Percentiles rank a stretch among this genome's conserved stretches.
These are phyloP conservation scores for Fraxinus xanthoxyloides DNA, from an alignment of 305 asterid species.

Conservation along the genomic window DNA sequence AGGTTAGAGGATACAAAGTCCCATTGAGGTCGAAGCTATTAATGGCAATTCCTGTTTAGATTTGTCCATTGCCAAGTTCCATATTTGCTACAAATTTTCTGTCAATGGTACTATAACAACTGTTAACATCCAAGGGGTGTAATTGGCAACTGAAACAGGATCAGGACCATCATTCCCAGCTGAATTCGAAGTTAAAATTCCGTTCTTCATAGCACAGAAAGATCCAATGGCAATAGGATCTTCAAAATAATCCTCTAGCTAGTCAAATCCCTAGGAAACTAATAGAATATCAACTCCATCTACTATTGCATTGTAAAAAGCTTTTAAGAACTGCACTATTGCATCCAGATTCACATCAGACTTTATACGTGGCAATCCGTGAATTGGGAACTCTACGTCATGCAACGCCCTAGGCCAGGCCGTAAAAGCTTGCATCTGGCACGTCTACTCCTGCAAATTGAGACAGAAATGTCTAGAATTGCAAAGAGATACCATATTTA, in stretches of 20 bases:
- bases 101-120: constrained; percentile 32
- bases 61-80: constrained; percentile 25
- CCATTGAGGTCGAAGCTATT: constrained; percentile 9
- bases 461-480: not conserved
- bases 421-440: constrained; percentile 13
- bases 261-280: constrained; percentile 23
- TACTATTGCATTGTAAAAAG: constrained; percentile 36
- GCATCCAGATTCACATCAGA: constrained; percentile 17
- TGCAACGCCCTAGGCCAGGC: constrained; percentile 25
- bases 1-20: not conserved
- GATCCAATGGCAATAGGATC: constrained; percentile 37
- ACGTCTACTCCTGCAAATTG: constrained; percentile 24
- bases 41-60: constrained; percentile 4
- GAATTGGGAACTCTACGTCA: constrained; percentile 34
- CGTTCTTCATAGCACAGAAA: constrained; percentile 33
- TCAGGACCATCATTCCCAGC: constrained; percentile 20
- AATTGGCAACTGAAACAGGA: constrained; percentile 7
- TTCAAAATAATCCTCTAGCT: not conserved
- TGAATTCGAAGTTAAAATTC: constrained; percentile 28
- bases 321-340: constrained; percentile 24
- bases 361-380: constrained; percentile 29
- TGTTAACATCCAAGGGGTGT: constrained; percentile 34
- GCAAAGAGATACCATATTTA: not conserved
- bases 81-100: constrained; percentile 23
- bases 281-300: constrained; percentile 41